A percentile compares a stretch with the other conserved stretches of the same genome.
phyloP scores from a whole-genome alignment of 164 flowering plant genomes.

The Tetracentron sinense region DNA sequence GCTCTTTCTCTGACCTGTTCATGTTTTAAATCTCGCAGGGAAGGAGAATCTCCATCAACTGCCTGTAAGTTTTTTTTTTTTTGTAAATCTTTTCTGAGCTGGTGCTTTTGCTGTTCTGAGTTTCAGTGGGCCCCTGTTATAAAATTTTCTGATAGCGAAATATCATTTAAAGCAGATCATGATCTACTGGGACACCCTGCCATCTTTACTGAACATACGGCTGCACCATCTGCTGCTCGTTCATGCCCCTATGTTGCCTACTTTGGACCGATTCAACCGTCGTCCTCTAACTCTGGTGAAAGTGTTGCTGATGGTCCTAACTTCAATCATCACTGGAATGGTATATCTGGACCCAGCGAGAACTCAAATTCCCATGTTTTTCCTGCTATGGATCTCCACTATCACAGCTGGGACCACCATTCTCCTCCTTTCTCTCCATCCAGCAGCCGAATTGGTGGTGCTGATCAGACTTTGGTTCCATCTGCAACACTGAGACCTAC shows the following conservation, averaged over 20 bases:
- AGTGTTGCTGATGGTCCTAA: conserved; percentile 58
- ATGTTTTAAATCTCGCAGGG: conserved; percentile 34
- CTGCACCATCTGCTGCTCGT: conserved; percentile 66
- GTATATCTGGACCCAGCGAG: conserved; percentile 50
- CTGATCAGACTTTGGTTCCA: conserved; percentile 44
- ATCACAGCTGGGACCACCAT: conserved; percentile 26
- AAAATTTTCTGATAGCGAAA: background rate
- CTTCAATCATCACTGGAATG: conserved; percentile 62
- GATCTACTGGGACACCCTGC: conserved; percentile 69
- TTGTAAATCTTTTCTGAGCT: no score
- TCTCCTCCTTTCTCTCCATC: conserved; percentile 24
- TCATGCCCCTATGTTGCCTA: conserved; percentile 81
- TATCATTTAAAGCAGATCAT: conserved; percentile 54
- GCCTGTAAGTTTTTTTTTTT: no score
- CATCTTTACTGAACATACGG: conserved; percentile 64
- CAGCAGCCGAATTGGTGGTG: conserved; percentile 34
- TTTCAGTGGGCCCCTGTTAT: background rate
- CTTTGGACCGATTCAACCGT: conserved; percentile 67
- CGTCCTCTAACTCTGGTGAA: conserved; percentile 55
- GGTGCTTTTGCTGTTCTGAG: background rate
- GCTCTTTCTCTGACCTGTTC: conserved; percentile 15
- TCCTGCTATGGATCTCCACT: conserved; percentile 31
- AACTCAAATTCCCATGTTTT: conserved; percentile 53
- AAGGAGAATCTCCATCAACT: conserved; percentile 30
- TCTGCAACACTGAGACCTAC: conserved; percentile 39